These are phyloP conservation scores for Geotrichum candidum DNA, from an alignment of 1,139 yeast genomes.

Conservation along the genomic window DNA sequence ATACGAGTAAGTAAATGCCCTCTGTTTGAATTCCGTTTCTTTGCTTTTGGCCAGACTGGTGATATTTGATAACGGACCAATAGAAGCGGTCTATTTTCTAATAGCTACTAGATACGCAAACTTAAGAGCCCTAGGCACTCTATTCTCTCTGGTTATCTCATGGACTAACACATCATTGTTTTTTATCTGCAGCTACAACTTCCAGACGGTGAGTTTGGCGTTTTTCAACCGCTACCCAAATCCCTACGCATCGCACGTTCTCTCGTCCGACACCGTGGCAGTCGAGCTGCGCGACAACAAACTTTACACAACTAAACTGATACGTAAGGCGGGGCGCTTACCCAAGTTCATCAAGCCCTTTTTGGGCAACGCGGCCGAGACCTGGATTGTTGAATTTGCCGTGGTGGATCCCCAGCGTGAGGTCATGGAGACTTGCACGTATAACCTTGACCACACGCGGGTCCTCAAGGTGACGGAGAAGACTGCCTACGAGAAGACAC, in stretches of 20 bases:
- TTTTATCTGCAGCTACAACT: constrained; percentile 39
- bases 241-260: constrained; percentile 86
- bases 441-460: constrained; percentile 80
- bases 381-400: constrained; percentile 81
- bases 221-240: constrained; percentile 83
- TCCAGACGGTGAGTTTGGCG: constrained; percentile 69
- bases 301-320: constrained; percentile 65
- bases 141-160: not conserved
- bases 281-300: constrained; percentile 45
- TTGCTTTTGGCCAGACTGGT: not conserved
- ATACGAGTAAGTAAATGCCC: constrained; percentile 39
- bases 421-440: constrained; percentile 63
- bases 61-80: not conserved
- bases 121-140: no score
- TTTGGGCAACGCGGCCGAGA: constrained; percentile 62
- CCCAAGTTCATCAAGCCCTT: constrained; percentile 79
- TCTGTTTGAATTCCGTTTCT: not conserved
- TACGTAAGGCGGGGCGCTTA: constrained; percentile 72
- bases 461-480: constrained; percentile 77
- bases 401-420: constrained; percentile 57
- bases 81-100: not conserved
- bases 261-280: constrained; percentile 73
- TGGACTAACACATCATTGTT: not conserved
- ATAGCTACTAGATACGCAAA: not conserved
- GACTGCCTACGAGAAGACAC: constrained; percentile 43